Conservation (phyloP, 768 basidiomycete species). For the Myochromella boudieri region DNA sequence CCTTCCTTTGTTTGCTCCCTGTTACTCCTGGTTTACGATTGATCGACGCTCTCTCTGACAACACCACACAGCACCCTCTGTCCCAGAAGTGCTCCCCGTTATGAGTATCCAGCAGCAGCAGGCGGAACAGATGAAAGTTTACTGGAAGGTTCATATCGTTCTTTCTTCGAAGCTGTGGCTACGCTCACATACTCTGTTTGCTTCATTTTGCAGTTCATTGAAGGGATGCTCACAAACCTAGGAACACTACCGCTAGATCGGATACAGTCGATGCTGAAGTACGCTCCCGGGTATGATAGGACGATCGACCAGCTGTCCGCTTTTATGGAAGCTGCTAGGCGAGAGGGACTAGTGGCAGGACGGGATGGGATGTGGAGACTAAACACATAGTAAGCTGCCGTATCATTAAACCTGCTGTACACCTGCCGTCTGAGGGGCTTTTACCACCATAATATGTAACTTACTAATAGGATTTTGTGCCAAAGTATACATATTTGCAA, state of each 20-base stretch:
- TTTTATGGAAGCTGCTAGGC: constrained; percentile 80
- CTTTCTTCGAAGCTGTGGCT: background rate
- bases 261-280: constrained; percentile 88
- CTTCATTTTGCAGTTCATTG: constrained; percentile 61
- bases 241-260: constrained; percentile 72
- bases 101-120: constrained; percentile 69
- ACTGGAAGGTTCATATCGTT: constrained; percentile 70
- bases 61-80: constrained; percentile 29
- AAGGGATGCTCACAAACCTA: constrained; percentile 90
- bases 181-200: constrained; percentile 1
- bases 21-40: background rate
- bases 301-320: constrained; percentile 73
- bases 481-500: no score
- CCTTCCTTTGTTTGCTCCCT: background rate
- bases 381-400: constrained; percentile 18
- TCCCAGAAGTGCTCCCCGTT: constrained; percentile 46
- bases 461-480: no score
- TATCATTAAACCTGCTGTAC: background rate
- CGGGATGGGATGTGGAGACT: constrained; percentile 72
- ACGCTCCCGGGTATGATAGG: constrained; percentile 81
- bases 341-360: constrained; percentile 72
- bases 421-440: background rate
- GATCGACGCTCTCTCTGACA: no score
- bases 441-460: no score
- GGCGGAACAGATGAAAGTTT: constrained; percentile 82